Evolutionary conservation across 441 rosid species (phyloP), one percentile per base, ranked within the genome.

Genomic region (Breynia disticha): DNA sequence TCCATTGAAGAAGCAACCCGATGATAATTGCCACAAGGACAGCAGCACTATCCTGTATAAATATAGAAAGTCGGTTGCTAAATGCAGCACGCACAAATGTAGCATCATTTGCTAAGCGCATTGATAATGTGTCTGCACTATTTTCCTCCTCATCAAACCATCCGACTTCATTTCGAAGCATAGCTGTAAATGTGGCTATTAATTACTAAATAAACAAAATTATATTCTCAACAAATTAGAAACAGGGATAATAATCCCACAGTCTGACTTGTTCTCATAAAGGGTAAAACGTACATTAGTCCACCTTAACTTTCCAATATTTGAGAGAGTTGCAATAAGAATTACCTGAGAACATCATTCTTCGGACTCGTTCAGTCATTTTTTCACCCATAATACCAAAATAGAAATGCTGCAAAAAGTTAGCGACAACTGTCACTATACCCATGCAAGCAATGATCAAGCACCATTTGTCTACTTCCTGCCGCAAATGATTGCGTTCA

Each of bases 311-410:
- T 2, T 24, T 24, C 7, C 32, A 24, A 24, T 7, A 24, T 24
- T 24, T 24, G 32, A 24, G 32, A 2, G 32, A 24, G 32, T 24
- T 24, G 7, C 7, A 24, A 24, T 18, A 0, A 44, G n/a, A 16
- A 47, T 59, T 70, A 93, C 99, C 97, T 81, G 97, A 89, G 76
- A 93, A 93, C 99, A 93, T 93, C 99, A 93, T 89, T 72, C 99
- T 74, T 60, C 99, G 84, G 24, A 93, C 97, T 54, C 97, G 81
- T 60, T 89, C 97, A 18, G 99, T 93, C 99, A 93, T 89, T 69
- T 93, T 86, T 84, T 93, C 99, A 57, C 96, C 99, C 99, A 93
- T 93, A 56, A 93, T 93, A 54, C 99, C 99, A 62, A 93, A 89
- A 76, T 93, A 93, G 71, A 89, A 89, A 64, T 93, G 99, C 75